These are phyloP conservation scores for Diutina rugosa DNA, from an alignment of 1,139 yeast species.

Conservation along the genomic window DNA sequence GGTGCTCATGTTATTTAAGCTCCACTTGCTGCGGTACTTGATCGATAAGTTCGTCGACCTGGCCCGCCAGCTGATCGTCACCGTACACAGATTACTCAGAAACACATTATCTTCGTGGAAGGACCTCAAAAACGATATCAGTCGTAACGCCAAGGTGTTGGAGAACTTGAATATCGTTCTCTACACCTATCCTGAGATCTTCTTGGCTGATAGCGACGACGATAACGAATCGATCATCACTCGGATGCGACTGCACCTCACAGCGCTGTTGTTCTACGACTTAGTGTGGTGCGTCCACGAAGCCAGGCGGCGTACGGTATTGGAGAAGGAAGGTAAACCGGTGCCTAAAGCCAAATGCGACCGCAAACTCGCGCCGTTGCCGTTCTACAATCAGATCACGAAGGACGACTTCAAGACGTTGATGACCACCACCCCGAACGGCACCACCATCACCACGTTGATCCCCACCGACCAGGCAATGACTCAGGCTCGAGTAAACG, in stretches of 20 bases:
- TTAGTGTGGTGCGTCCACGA: conserved; percentile 93
- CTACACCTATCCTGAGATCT: conserved; percentile 77
- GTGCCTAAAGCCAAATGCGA: background rate
- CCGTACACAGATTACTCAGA: conserved; percentile 78
- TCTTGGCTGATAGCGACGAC: conserved; percentile 29
- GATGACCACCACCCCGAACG: conserved; percentile 81
- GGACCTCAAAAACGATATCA: conserved; percentile 79
- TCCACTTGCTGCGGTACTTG: conserved; percentile 69
- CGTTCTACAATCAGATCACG: conserved; percentile 90
- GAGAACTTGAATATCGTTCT: conserved; percentile 82
- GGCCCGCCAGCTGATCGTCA: conserved; percentile 85
- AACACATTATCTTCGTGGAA: conserved; percentile 89
- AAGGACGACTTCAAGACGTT: conserved; percentile 80
- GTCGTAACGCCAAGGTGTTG: conserved; percentile 85
- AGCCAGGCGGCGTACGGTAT: conserved; percentile 64
- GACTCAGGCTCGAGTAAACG: conserved; percentile 35
- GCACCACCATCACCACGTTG: conserved; percentile 79
- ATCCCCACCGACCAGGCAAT: conserved; percentile 79
- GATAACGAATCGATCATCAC: conserved; percentile 54
- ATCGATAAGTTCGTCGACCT: conserved; percentile 73
- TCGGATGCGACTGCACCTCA: conserved; percentile 83
- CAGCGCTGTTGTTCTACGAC: conserved; percentile 86
- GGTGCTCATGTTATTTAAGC: conserved; percentile 64
- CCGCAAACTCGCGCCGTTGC: conserved; percentile 39
- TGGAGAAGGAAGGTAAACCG: conserved; percentile 12